phyloP scores from a whole-genome alignment of 2,329 filamentous ascomycete species.

The Seiridium cupressi region DNA sequence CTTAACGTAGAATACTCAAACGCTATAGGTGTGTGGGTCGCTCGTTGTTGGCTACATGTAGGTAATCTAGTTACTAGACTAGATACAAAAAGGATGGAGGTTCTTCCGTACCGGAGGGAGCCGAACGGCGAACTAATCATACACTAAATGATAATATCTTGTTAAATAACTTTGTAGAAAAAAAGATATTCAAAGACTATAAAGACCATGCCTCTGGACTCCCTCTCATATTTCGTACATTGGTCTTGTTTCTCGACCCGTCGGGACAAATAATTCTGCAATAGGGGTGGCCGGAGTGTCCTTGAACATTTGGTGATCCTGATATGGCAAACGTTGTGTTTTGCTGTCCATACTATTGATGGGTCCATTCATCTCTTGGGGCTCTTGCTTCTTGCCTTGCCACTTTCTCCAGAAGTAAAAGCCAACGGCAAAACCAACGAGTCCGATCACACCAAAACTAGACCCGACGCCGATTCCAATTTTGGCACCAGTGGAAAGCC shows the following conservation, averaged over 20 bases:
- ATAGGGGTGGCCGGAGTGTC: not conserved
- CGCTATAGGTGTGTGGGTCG: no score
- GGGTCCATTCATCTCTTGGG: not conserved
- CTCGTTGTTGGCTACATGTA: no score
- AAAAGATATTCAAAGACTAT: no score
- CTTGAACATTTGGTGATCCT: not conserved
- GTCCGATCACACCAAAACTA: not conserved
- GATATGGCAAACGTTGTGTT: not conserved
- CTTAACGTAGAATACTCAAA: no score
- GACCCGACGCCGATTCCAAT: not conserved
- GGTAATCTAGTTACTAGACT: no score
- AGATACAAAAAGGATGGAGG: no score
- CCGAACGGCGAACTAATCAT: no score
- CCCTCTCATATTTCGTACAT: not conserved
- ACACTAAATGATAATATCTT: no score
- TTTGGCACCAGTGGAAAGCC: not conserved
- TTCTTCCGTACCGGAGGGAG: no score
- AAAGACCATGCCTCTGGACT: not conserved
- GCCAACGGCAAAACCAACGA: conserved; percentile 27
- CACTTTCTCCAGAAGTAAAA: conserved; percentile 17
- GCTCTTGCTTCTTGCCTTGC: not conserved
- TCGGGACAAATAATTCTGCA: not conserved
- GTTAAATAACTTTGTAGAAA: no score
- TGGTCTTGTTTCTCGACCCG: not conserved
- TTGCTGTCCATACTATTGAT: not conserved